Percentiles rank a stretch among this genome's conserved stretches.
These are phyloP conservation scores for Verticillium klebahnii DNA, from an alignment of 2,329 filamentous ascomycete species.

Conservation along the genomic window DNA sequence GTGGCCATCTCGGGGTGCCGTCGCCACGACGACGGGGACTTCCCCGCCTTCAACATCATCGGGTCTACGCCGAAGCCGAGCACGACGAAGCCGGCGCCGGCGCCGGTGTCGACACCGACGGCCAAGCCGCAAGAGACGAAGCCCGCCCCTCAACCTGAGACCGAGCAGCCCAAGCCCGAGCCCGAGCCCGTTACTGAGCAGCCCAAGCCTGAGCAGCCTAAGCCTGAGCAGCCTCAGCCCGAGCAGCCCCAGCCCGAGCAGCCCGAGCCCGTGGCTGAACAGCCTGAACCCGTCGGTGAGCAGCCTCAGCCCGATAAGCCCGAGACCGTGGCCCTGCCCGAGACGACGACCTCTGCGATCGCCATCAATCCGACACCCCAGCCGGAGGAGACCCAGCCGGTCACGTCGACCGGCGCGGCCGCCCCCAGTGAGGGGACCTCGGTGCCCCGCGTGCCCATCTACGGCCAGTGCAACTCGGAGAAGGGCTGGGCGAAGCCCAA, in stretches of 20 bases:
- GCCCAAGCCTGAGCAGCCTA: no score
- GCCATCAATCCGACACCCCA: neutral
- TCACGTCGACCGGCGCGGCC: neutral
- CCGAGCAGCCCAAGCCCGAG: neutral
- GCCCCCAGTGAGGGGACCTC: neutral
- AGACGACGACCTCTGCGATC: neutral
- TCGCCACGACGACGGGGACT: constrained; percentile 11
- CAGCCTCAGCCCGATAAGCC: neutral
- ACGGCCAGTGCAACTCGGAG: constrained; percentile 31
- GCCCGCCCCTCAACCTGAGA: neutral
- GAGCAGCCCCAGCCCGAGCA: no score
- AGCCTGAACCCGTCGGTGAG: no score
- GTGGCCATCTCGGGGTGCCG: constrained; percentile 32
- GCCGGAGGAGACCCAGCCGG: neutral
- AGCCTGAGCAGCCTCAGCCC: neutral
- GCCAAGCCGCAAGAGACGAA: neutral
- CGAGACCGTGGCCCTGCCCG: neutral
- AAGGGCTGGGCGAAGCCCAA: constrained; percentile 27
- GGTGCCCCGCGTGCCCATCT: constrained; percentile 11
- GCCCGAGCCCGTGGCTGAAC: no score
- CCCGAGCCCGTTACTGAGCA: neutral
- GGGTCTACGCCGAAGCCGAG: neutral
- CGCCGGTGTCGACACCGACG: neutral
- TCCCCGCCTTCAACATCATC: constrained; percentile 1
- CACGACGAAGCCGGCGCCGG: neutral